phyloP scores from a whole-genome alignment of 2,329 filamentous ascomycete genomes.

The Cercospora sp. region DNA sequence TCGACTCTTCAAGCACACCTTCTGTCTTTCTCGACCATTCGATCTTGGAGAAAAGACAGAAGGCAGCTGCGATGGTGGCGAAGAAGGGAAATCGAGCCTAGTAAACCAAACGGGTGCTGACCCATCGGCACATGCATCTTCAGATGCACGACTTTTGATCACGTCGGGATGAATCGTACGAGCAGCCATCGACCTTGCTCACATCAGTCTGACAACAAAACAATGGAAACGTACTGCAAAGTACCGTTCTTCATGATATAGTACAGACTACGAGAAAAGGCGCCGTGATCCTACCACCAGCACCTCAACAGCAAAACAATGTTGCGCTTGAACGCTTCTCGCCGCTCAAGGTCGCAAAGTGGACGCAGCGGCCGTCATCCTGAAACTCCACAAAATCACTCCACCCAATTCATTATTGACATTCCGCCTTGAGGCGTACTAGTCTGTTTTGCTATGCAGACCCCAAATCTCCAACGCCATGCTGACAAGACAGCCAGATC shows the following conservation, averaged over 20 bases:
- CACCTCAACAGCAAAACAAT: not conserved
- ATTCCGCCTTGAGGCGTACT: not conserved
- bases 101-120: not conserved
- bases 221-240: not conserved
- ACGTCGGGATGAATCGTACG: not conserved
- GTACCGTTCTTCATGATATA: not conserved
- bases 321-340: constrained; percentile 13
- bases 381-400: not conserved
- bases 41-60: constrained; percentile 9
- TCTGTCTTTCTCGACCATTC: constrained; percentile 16
- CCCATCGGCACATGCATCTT: not conserved
- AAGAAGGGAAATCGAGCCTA: not conserved
- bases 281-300: not conserved
- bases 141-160: not conserved
- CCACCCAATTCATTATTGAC: not conserved
- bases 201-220: not conserved
- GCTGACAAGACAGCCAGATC: not conserved
- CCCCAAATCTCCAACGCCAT: not conserved
- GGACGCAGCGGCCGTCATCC: not conserved
- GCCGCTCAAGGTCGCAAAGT: not conserved
- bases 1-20: constrained; percentile 14
- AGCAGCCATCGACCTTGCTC: not conserved
- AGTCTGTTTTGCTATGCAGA: not conserved
- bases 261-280: constrained; percentile 10
- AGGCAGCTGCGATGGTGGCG: not conserved